Percentiles rank a stretch among this genome's conserved stretches.
Conservation (phyloP, 225 moss, liverwort and hornwort genomes). For the Physcomitrellopsis africana region DNA sequence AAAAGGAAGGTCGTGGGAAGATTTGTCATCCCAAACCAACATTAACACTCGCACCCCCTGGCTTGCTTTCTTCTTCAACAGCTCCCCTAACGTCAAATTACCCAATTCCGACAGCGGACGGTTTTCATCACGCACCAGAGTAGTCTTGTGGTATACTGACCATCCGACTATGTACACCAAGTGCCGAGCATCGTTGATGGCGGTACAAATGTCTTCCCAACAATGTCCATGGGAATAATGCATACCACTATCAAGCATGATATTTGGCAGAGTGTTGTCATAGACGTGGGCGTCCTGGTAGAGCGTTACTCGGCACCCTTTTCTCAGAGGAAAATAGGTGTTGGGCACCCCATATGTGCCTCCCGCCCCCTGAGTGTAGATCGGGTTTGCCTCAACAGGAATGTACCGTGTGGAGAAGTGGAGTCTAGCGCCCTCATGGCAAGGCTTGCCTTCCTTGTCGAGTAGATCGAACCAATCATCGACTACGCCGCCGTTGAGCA, state of each 20-base stretch:
- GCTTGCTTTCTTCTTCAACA: slow-evolving; percentile 67
- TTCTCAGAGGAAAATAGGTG: slow-evolving; percentile 75
- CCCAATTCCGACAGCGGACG: slow-evolving; percentile 54
- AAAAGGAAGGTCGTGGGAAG: slow-evolving; percentile 61
- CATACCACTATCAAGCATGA: slow-evolving; percentile 57
- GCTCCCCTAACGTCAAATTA: slow-evolving; percentile 61
- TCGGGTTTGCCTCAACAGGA: slow-evolving; percentile 48
- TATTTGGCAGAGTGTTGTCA: slow-evolving; percentile 48
- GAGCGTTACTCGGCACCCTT: slow-evolving; percentile 51
- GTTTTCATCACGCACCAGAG: slow-evolving; percentile 53
- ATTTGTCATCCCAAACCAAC: slow-evolving; percentile 76
- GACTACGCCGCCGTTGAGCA: slow-evolving; percentile 45
- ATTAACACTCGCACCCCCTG: slow-evolving; percentile 72
- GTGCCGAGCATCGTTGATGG: slow-evolving; percentile 68
- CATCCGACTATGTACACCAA: slow-evolving; percentile 74
- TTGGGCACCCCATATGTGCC: slow-evolving; percentile 55
- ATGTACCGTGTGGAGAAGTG: slow-evolving; percentile 47
- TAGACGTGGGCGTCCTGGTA: slow-evolving; percentile 76
- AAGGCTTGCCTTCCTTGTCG: slow-evolving; percentile 45
- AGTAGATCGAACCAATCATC: slow-evolving; percentile 68
- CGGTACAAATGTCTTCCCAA: slow-evolving; percentile 73
- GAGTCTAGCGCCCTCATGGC: slow-evolving; percentile 55
- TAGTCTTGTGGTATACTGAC: slow-evolving; percentile 63
- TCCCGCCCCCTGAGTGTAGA: slow-evolving; percentile 51
- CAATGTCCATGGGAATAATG: slow-evolving; percentile 52